Base-by-base conservation (phyloP, 1,139 yeast species). In the Candida sp. region DNA sequence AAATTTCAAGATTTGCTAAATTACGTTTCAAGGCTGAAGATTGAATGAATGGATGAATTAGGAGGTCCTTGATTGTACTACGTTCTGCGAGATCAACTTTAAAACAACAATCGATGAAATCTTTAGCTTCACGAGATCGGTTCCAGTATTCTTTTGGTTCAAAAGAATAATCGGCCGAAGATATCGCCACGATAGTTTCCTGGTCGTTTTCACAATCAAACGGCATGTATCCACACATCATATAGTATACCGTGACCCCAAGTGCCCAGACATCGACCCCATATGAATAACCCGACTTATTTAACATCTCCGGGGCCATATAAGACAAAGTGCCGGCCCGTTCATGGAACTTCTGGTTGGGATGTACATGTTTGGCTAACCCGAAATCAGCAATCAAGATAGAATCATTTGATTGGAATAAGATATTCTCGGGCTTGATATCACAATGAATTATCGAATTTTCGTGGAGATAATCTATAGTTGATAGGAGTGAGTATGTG, bases 241-340 rank as follows among this genome's bases (percentile, higher is more conserved):
- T 74, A 54, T 85, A 84, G 58, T 85, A 86, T 1, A 84, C 75
- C 35, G 84, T 68, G 5, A 85, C 91, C 1, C 93, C 93, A 22
- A 85, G 67, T 0, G 93, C 86, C 95, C 95, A 86, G 32, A 85
- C 71, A 57, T 86, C 95, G 0, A 84, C 85, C 1, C 77, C 74
- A 50, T 68, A 73, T 21, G 78, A 77, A 53, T 85, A 86, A 19
- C 84, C 84, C 45, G 76, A 67, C 21, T 68, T 60, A 45, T 77
- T 69, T 30, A 70, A 50, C 49, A 82, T 77, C 56, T 84, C 90
- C 0, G 90, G 90, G 0, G 90, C 85, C 79, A 86, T 79, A 59
- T 86, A 86, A 27, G 89, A 83, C 11, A 86, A 75, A 0, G 95
- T 86, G 0, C 95, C 93, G 33, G 81, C 74, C 7, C 60, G 51